These are phyloP conservation scores for Chaetomium fimeti DNA, from an alignment of 495 filamentous ascomycete genomes.

Conservation along the genomic window DNA sequence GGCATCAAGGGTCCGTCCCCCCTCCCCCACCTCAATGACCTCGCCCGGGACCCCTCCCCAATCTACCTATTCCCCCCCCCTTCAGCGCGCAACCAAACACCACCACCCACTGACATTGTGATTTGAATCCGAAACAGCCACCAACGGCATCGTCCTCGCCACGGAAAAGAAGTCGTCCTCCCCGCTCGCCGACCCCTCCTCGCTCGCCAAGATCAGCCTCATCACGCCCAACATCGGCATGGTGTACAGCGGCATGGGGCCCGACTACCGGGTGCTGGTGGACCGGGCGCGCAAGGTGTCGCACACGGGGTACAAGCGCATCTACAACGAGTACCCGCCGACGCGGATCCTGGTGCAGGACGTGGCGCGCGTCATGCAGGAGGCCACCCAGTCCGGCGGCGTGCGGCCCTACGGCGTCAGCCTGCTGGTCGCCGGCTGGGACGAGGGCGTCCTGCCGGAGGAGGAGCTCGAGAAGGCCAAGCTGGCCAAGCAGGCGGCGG, in stretches of 20 bases:
- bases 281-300: constrained; percentile 97
- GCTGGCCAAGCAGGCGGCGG: constrained; percentile 42
- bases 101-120: constrained; percentile 9
- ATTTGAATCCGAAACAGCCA: constrained; percentile 55
- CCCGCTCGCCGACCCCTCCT: constrained; percentile 87
- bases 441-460: constrained; percentile 90
- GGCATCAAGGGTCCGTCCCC: constrained; percentile 84
- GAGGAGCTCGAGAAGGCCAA: constrained; percentile 65
- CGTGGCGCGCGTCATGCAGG: constrained; percentile 96
- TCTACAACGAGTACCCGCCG: constrained; percentile 99
- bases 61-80: neutral
- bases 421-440: constrained; percentile 94
- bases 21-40: constrained; percentile 6
- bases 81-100: too few relatives aligned
- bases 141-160: constrained; percentile 97
- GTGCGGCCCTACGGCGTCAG: constrained; percentile 97
- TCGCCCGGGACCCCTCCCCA: neutral
- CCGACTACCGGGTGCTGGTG: constrained; percentile 95
- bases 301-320: constrained; percentile 98
- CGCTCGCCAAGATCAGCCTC: constrained; percentile 94
- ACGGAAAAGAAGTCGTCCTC: constrained; percentile 99
- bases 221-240: constrained; percentile 99
- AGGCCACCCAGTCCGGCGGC: constrained; percentile 96
- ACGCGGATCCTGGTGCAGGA: constrained; percentile 98
- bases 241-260: constrained; percentile 99